phyloP scores from a whole-genome alignment of 345 rosid genomes.

The Gossypium anomalum region DNA sequence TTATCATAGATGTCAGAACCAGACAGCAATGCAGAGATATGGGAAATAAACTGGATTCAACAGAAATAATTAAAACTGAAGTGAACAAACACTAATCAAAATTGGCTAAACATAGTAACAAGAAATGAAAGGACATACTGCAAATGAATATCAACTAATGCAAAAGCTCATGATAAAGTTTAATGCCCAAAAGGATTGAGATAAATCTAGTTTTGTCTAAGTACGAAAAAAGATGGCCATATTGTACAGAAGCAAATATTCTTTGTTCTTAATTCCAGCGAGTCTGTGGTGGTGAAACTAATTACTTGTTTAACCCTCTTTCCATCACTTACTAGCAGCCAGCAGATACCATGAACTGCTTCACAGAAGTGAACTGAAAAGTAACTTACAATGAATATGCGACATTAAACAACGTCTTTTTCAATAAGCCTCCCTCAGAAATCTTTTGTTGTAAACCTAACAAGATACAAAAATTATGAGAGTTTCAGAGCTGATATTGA shows the following conservation, averaged over 20 bases:
- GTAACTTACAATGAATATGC: constrained; percentile 74
- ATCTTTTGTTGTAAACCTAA: constrained; percentile 86
- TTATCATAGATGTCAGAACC: constrained; percentile 15
- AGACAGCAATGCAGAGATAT: not conserved
- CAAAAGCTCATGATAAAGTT: constrained; percentile 2
- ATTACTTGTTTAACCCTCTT: not conserved
- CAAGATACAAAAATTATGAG: constrained; percentile 16
- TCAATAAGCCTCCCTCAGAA: constrained; percentile 59
- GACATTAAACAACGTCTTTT: constrained; percentile 54
- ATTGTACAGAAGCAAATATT: not conserved
- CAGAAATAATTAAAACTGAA: constrained; percentile 7
- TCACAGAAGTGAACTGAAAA: not conserved
- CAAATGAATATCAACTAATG: not conserved
- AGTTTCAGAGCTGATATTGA: not conserved
- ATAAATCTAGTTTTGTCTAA: constrained; percentile 4
- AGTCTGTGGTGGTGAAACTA: not conserved
- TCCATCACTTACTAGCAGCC: not conserved
- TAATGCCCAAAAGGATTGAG: not conserved
- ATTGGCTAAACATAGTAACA: not conserved
- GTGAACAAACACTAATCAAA: not conserved
- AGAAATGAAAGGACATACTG: not conserved
- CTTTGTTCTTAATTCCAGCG: not conserved
- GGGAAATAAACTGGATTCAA: not conserved
- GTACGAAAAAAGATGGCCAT: not conserved
- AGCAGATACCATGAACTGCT: constrained; percentile 2